phyloP scores from a whole-genome alignment of 2,329 filamentous ascomycete species.

The Cladophialophora carrionii region DNA sequence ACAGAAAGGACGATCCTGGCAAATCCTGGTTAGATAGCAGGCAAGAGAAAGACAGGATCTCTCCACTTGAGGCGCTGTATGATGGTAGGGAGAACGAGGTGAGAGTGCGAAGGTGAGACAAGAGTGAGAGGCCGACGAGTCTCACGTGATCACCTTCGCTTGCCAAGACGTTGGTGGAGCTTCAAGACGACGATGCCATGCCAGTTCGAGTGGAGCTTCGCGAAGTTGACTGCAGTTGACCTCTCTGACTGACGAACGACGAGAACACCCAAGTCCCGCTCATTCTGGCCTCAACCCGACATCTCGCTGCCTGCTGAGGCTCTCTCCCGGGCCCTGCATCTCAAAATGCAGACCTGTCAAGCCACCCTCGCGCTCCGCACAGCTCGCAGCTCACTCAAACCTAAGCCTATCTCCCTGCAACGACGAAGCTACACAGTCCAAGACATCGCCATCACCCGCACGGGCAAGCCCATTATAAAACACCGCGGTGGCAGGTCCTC shows the following conservation, averaged over 20 bases:
- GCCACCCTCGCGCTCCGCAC: constrained; percentile 54
- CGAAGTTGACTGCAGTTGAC: constrained; percentile 7
- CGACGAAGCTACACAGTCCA: constrained; percentile 58
- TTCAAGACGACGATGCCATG: neutral
- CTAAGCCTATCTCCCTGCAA: constrained; percentile 41
- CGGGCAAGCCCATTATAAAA: constrained; percentile 91
- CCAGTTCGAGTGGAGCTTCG: constrained; percentile 3
- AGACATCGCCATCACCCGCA: constrained; percentile 91
- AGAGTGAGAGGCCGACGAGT: neutral
- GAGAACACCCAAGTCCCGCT: neutral
- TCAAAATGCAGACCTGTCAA: constrained; percentile 37
- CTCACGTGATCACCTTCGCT: neutral
- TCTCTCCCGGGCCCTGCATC: constrained; percentile 28
- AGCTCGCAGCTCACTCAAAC: constrained; percentile 38
- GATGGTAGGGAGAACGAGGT: no score
- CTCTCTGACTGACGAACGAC: neutral
- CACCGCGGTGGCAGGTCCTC: constrained; percentile 84
- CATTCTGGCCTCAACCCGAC: constrained; percentile 6
- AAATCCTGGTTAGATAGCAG: no score
- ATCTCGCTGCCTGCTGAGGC: constrained; percentile 22
- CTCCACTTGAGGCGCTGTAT: no score
- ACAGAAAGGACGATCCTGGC: no score
- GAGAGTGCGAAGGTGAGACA: neutral
- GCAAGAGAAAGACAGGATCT: no score
- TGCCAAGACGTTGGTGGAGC: neutral